Evolutionary conservation across 495 filamentous ascomycete genomes (phyloP).

Genomic region (Penicillium verhagenii): DNA sequence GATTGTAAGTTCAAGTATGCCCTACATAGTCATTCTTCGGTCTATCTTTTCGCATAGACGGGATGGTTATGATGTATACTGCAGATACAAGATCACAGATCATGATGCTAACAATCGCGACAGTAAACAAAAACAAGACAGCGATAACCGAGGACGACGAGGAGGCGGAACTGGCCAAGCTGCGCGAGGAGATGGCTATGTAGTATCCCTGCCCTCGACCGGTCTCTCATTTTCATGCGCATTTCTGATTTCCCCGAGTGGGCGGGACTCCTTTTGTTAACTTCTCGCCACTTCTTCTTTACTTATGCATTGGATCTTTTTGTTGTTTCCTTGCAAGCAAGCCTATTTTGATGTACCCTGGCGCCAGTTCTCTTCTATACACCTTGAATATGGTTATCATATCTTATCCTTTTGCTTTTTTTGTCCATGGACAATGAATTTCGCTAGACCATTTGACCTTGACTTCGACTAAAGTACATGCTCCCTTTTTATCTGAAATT

Average conservation of each 20-base stretch:
- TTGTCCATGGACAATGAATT: slow-evolving; percentile 2
- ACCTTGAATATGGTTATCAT: slow-evolving; percentile 13
- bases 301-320: slow-evolving; percentile 20
- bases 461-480: too few relatives aligned
- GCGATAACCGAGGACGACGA: slow-evolving; percentile 78
- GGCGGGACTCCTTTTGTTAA: too few relatives aligned
- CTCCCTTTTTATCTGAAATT: neutral
- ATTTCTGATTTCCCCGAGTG: slow-evolving; percentile 3
- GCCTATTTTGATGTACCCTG: slow-evolving; percentile 17
- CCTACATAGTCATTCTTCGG: neutral
- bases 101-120: slow-evolving; percentile 3
- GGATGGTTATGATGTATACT: too few relatives aligned
- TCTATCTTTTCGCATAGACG: too few relatives aligned
- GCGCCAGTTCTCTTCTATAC: slow-evolving; percentile 13
- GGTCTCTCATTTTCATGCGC: neutral
- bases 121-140: slow-evolving; percentile 32
- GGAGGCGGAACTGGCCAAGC: slow-evolving; percentile 87
- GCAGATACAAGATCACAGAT: neutral
- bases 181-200: slow-evolving; percentile 98
- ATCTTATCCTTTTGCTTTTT: slow-evolving; percentile 3
- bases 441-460: neutral
- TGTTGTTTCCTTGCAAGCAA: slow-evolving; percentile 15
- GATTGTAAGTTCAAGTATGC: slow-evolving; percentile 59
- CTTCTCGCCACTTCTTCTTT: neutral
- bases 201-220: slow-evolving; percentile 11